These are phyloP conservation scores for Pseudofabraea citricarpa DNA, from an alignment of 2,329 filamentous ascomycete species.

Conservation along the genomic window DNA sequence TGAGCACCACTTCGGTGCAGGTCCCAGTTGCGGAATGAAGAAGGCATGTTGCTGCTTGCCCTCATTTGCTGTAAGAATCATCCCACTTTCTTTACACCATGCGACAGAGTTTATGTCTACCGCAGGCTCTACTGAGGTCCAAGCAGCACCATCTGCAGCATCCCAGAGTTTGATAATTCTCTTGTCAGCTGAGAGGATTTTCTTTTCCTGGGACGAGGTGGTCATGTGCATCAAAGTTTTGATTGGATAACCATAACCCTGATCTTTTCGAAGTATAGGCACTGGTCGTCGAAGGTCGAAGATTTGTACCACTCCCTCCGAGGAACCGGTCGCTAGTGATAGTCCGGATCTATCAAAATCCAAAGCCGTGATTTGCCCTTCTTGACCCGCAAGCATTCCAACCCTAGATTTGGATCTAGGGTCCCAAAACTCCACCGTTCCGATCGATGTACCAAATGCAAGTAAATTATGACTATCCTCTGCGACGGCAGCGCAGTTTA, in stretches of 20 bases:
- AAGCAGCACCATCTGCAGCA: conserved; percentile 72
- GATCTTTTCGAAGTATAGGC: conserved; percentile 85
- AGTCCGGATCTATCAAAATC: conserved; percentile 82
- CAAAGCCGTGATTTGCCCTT: conserved; percentile 77
- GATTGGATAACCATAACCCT: conserved; percentile 91
- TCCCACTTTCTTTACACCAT: conserved; percentile 87
- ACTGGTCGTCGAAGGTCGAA: conserved; percentile 89
- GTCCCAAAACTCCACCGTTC: conserved; percentile 98
- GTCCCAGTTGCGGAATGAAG: conserved; percentile 89
- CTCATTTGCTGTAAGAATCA: conserved; percentile 96
- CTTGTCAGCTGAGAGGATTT: conserved; percentile 89
- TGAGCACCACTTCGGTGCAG: conserved; percentile 90
- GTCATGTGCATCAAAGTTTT: conserved; percentile 75
- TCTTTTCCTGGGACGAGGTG: conserved; percentile 71
- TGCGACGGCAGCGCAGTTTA: conserved; percentile 83
- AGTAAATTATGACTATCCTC: conserved; percentile 85
- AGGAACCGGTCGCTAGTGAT: conserved; percentile 82
- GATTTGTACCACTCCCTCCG: conserved; percentile 79
- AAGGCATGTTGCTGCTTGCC: conserved; percentile 93
- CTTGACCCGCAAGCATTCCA: conserved; percentile 65
- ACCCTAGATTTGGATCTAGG: conserved; percentile 76
- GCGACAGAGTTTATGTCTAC: conserved; percentile 94
- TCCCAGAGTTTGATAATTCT: conserved; percentile 98
- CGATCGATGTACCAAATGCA: conserved; percentile 88
- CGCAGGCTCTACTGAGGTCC: conserved; percentile 92